Evolutionary conservation across 176 grass and related monocot species (phyloP).

Genomic region (Stipa capillata): DNA sequence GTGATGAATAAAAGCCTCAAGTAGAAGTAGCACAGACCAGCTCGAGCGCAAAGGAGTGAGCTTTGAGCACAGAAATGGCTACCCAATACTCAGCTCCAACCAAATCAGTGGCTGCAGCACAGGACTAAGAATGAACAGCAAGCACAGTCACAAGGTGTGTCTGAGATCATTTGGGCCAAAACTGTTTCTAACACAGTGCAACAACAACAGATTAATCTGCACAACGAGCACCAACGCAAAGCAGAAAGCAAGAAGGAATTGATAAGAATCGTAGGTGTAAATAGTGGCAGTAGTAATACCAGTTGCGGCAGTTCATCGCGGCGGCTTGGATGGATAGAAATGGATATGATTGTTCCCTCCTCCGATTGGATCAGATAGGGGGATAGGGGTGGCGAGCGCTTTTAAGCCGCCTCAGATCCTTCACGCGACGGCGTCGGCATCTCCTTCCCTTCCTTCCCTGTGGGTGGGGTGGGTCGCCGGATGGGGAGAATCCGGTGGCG

Average conservation of each 20-base stretch:
- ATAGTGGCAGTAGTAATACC: background rate
- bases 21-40: background rate
- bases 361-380: background rate
- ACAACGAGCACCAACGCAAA: too few species aligned
- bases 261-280: too few species aligned
- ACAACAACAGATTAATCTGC: too few species aligned
- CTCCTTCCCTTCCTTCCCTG: background rate
- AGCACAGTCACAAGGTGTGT: background rate
- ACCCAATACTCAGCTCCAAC: background rate
- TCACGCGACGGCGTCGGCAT: background rate
- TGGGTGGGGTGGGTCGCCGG: slow-evolving; percentile 20
- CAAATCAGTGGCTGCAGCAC: background rate
- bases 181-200: too few species aligned
- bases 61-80: background rate
- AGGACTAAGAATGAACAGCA: background rate
- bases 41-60: background rate
- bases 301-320: background rate
- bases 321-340: background rate
- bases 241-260: background rate
- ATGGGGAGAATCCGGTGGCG: background rate
- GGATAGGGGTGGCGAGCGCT: background rate
- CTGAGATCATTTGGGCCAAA: background rate
- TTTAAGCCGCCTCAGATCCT: background rate
- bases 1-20: background rate
- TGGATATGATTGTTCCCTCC: background rate